Percentiles rank a stretch among this genome's conserved stretches.
phyloP scores from a whole-genome alignment of 352 stramenopile species.

The Globisporangium camurandrum region DNA sequence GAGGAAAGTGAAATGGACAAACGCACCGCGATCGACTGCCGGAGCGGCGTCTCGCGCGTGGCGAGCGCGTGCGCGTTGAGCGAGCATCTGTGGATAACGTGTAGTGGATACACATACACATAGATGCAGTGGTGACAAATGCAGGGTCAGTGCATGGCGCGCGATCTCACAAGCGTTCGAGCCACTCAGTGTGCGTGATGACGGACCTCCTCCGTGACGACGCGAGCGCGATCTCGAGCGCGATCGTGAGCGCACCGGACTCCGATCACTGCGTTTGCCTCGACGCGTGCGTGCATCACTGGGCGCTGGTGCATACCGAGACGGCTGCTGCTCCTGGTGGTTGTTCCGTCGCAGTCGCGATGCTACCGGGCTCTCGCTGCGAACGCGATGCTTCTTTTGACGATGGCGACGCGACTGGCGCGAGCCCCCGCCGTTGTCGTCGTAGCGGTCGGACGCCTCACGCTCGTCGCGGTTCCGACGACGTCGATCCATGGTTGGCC shows the following conservation, averaged over 20 bases:
- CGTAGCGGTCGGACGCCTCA: constrained; percentile 7
- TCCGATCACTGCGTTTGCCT: constrained; percentile 8
- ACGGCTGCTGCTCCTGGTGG: not conserved
- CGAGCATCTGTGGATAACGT: constrained; percentile 8
- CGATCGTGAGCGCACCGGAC: constrained; percentile 1
- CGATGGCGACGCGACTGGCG: constrained; percentile 7
- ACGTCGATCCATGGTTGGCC: constrained; percentile 5
- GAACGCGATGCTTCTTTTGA: constrained; percentile 21
- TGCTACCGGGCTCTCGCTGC: constrained; percentile 16
- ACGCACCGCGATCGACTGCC: constrained; percentile 9
- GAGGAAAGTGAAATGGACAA: too few species aligned
- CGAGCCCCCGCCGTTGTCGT: constrained; percentile 10
- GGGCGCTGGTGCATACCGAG: constrained; percentile 2
- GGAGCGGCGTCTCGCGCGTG: constrained; percentile 14
- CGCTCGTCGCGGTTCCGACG: constrained; percentile 12
- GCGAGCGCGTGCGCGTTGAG: constrained; percentile 3
- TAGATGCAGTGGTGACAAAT: not conserved
- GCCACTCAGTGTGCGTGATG: not conserved
- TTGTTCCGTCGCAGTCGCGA: constrained; percentile 5
- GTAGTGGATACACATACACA: not conserved
- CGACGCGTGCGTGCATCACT: constrained; percentile 1
- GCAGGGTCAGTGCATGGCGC: not conserved
- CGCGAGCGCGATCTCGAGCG: constrained; percentile 12
- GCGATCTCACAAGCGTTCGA: not conserved
- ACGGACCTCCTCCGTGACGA: constrained; percentile 7